Percentiles rank a stretch among this genome's conserved stretches.
Evolutionary conservation across 2,329 filamentous ascomycete genomes (phyloP).

Genomic region (Clarireedia homoeocarpa): DNA sequence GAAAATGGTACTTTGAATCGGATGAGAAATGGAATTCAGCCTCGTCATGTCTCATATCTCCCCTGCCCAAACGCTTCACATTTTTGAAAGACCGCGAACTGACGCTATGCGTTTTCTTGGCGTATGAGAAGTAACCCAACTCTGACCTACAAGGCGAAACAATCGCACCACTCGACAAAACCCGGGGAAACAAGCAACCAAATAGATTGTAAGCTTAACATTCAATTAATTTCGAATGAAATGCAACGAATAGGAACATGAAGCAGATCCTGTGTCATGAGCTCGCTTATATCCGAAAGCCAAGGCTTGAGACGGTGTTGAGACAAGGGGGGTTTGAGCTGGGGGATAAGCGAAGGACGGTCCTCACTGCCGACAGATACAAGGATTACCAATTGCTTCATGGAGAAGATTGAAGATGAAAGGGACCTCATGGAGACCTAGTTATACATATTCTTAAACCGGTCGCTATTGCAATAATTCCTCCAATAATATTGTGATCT

Average conservation of each 20-base stretch:
- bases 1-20: background rate
- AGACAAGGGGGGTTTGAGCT: conserved; percentile 5
- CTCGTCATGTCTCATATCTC: background rate
- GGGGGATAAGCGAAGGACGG: background rate
- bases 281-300: background rate
- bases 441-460: background rate
- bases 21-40: conserved; percentile 4
- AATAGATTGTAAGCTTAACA: conserved; percentile 2
- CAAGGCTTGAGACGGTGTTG: conserved; percentile 5
- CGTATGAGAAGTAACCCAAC: background rate
- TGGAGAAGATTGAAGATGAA: background rate
- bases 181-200: conserved; percentile 7
- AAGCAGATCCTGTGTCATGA: background rate
- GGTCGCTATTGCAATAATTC: background rate
- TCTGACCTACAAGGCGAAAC: background rate
- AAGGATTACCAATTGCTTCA: background rate
- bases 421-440: background rate
- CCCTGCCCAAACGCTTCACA: background rate
- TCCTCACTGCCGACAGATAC: background rate
- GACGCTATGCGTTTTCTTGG: background rate
- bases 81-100: background rate
- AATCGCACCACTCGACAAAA: background rate
- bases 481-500: background rate
- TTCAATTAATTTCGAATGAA: background rate
- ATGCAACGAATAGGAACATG: background rate